Evolutionary conservation across 2,329 filamentous ascomycete species (phyloP).

Genomic region (Lomentospora prolificans): DNA sequence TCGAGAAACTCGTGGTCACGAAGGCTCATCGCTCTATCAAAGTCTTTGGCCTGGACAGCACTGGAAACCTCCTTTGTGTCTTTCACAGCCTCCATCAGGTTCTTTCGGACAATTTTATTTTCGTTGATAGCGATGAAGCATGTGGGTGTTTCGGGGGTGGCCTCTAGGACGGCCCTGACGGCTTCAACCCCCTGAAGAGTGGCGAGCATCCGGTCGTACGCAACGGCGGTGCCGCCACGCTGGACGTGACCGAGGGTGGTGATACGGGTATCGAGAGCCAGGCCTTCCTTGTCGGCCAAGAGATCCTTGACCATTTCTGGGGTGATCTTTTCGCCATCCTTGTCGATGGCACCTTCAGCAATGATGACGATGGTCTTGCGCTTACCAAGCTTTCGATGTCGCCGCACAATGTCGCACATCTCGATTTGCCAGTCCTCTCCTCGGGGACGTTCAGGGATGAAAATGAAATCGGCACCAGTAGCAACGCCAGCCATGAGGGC

Average conservation of each 20-base stretch:
- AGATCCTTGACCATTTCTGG: conserved; percentile 77
- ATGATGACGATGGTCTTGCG: conserved; percentile 97
- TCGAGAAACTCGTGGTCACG: conserved; percentile 91
- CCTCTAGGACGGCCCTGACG: conserved; percentile 82
- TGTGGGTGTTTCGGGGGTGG: conserved; percentile 78
- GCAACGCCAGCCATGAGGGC: conserved; percentile 93
- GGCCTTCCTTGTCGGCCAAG: conserved; percentile 61
- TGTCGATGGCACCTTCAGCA: conserved; percentile 86
- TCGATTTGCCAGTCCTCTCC: conserved; percentile 79
- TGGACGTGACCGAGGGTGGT: conserved; percentile 97
- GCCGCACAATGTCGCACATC: conserved; percentile 70
- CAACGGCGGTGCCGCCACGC: conserved; percentile 81
- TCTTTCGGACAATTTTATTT: conserved; percentile 91
- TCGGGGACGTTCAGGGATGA: conserved; percentile 90
- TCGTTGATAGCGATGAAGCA: conserved; percentile 95
- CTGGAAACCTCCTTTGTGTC: conserved; percentile 77
- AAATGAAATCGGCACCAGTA: conserved; percentile 91
- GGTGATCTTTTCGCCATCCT: conserved; percentile 72
- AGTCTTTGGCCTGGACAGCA: conserved; percentile 77
- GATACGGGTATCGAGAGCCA: conserved; percentile 83
- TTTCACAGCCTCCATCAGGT: conserved; percentile 78
- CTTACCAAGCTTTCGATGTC: conserved; percentile 81
- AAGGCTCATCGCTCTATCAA: conserved; percentile 75
- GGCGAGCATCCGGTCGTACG: conserved; percentile 87
- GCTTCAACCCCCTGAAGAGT: conserved; percentile 93